Conservation (phyloP, 2,329 filamentous ascomycete genomes). For the Aspergillus latus region DNA sequence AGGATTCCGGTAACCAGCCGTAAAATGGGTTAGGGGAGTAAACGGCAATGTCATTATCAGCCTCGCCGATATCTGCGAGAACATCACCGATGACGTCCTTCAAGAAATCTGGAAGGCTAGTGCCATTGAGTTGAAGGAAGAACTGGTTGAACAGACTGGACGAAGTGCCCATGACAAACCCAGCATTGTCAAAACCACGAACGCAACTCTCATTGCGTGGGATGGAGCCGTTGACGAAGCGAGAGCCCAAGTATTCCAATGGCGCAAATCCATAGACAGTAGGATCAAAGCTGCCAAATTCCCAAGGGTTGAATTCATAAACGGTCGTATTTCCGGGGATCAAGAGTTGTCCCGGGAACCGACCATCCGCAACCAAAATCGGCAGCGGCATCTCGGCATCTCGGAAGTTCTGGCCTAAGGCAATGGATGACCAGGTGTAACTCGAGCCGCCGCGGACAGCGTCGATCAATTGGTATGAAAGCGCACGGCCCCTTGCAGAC, state of each 20-base stretch:
- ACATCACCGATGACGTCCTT: slow-evolving; percentile 54
- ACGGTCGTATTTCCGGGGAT: slow-evolving; percentile 72
- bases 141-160: slow-evolving; percentile 81
- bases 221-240: slow-evolving; percentile 64
- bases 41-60: slow-evolving; percentile 70
- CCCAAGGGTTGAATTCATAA: slow-evolving; percentile 76
- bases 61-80: slow-evolving; percentile 55
- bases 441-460: slow-evolving; percentile 69
- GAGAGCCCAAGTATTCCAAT: slow-evolving; percentile 69
- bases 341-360: slow-evolving; percentile 60
- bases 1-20: slow-evolving; percentile 60
- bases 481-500: slow-evolving; percentile 60
- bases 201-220: slow-evolving; percentile 62
- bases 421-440: slow-evolving; percentile 82
- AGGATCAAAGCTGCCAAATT: slow-evolving; percentile 75
- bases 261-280: slow-evolving; percentile 71
- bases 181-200: slow-evolving; percentile 76
- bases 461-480: slow-evolving; percentile 84
- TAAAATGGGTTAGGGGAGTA: slow-evolving; percentile 77
- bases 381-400: slow-evolving; percentile 68
- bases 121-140: slow-evolving; percentile 63
- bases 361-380: slow-evolving; percentile 68
- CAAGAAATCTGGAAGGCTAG: slow-evolving; percentile 52
- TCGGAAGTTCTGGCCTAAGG: slow-evolving; percentile 60
- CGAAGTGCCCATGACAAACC: slow-evolving; percentile 82